Evolutionary conservation across 371 early-diverging fungal species (phyloP).

Genomic region (Blakeslea trispora): DNA sequence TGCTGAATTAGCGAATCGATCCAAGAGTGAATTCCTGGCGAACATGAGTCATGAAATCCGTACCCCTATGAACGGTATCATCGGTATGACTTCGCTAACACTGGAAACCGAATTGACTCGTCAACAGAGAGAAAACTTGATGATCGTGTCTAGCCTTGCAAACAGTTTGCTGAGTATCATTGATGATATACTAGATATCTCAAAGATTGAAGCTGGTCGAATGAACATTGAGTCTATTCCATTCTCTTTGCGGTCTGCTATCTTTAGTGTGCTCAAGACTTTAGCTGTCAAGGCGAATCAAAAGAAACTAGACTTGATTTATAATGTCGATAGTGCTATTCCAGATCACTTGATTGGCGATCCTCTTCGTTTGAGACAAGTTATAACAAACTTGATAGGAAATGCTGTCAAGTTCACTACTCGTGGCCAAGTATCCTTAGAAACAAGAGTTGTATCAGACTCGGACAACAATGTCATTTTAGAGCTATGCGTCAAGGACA

Average conservation of each 20-base stretch:
- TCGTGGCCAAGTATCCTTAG: slow-evolving; percentile 63
- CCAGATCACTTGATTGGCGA: slow-evolving; percentile 78
- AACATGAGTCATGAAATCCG: slow-evolving; percentile 79
- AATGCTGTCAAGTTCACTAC: slow-evolving; percentile 89
- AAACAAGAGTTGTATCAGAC: slow-evolving; percentile 39
- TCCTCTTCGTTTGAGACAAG: slow-evolving; percentile 73
- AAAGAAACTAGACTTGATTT: slow-evolving; percentile 65
- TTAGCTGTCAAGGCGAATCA: slow-evolving; percentile 69
- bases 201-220: slow-evolving; percentile 82
- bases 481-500: slow-evolving; percentile 75
- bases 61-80: slow-evolving; percentile 81
- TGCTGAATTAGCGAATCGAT: slow-evolving; percentile 74
- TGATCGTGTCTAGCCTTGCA: slow-evolving; percentile 70
- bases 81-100: slow-evolving; percentile 73
- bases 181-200: slow-evolving; percentile 82
- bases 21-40: slow-evolving; percentile 75
- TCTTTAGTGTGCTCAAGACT: slow-evolving; percentile 70
- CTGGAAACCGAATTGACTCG: slow-evolving; percentile 67
- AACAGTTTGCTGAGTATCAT: slow-evolving; percentile 73
- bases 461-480: slow-evolving; percentile 49
- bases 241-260: slow-evolving; percentile 67
- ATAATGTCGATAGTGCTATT: slow-evolving; percentile 64
- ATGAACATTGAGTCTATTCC: slow-evolving; percentile 71
- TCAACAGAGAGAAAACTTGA: slow-evolving; percentile 75
- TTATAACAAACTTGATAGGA: slow-evolving; percentile 82